Percentiles rank a stretch among this genome's conserved stretches.
phyloP scores from a whole-genome alignment of 192 early-diverging fungal genomes.

The Mortierella claussenii region DNA sequence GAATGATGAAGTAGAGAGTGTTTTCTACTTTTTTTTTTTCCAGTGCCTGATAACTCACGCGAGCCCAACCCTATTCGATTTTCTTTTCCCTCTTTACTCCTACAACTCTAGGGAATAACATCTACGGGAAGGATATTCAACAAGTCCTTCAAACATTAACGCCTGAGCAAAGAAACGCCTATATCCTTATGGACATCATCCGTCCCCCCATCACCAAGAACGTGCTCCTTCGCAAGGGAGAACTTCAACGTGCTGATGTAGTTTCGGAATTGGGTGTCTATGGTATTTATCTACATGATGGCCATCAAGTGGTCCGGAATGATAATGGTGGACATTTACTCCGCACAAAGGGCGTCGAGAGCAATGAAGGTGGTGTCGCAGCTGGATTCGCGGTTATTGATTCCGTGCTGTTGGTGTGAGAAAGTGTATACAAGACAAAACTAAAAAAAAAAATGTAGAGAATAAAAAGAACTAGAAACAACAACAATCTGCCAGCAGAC shows the following conservation, averaged over 20 bases:
- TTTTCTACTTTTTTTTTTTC: background rate
- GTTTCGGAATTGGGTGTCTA: constrained; percentile 96
- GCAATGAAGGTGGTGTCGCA: constrained; percentile 95
- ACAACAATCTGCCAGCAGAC: no score
- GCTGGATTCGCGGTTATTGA: constrained; percentile 96
- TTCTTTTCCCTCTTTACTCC: background rate
- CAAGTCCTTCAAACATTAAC: constrained; percentile 61
- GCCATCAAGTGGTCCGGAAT: constrained; percentile 71
- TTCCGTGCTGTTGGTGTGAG: constrained; percentile 76
- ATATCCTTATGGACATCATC: constrained; percentile 98
- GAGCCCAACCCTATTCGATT: background rate
- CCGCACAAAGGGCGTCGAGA: constrained; percentile 86
- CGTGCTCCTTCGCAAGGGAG: constrained; percentile 81
- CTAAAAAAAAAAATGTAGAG: constrained; percentile 11
- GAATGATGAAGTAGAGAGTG: background rate
- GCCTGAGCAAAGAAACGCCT: constrained; percentile 77
- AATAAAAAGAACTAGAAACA: background rate
- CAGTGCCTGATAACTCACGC: no score
- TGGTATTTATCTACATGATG: constrained; percentile 83
- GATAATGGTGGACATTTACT: constrained; percentile 88
- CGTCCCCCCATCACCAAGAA: constrained; percentile 77
- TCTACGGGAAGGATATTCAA: constrained; percentile 89
- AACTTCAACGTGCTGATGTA: constrained; percentile 75
- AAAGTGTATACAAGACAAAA: background rate
- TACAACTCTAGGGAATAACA: constrained; percentile 77